Evolutionary conservation across 371 early-diverging fungal species (phyloP).

Genomic region (Circinella umbellata): DNA sequence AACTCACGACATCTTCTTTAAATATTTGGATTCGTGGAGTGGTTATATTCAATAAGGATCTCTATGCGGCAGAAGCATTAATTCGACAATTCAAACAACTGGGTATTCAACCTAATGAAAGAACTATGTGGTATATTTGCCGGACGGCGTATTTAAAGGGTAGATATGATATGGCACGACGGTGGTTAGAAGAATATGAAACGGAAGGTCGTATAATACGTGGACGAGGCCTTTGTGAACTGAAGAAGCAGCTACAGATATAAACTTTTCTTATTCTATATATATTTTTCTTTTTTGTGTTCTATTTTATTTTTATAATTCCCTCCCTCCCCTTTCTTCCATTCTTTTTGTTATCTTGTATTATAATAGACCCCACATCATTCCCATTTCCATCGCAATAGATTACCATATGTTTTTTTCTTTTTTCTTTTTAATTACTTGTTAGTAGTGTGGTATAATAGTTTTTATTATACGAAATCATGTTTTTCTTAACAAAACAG

Average conservation of each 20-base stretch:
- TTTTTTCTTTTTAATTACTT: background rate
- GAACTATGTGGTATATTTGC: slow-evolving; percentile 40
- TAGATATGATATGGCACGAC: slow-evolving; percentile 20
- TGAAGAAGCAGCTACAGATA: slow-evolving; percentile 2
- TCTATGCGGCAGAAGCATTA: slow-evolving; percentile 34
- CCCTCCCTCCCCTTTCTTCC: background rate
- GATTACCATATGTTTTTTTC: background rate
- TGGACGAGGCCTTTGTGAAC: background rate
- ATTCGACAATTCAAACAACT: slow-evolving; percentile 22
- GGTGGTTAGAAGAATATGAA: slow-evolving; percentile 36
- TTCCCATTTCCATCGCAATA: slow-evolving; percentile 7
- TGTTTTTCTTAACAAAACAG: background rate
- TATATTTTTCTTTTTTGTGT: background rate
- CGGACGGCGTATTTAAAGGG: slow-evolving; percentile 21
- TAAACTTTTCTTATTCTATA: background rate
- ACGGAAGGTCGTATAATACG: slow-evolving; percentile 5
- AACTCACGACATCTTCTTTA: slow-evolving; percentile 32
- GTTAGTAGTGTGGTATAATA: background rate
- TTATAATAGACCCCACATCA: slow-evolving; percentile 7
- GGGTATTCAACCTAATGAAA: slow-evolving; percentile 25
- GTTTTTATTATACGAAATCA: background rate
- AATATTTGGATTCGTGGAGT: slow-evolving; percentile 51
- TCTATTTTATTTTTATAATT: background rate
- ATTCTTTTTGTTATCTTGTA: background rate
- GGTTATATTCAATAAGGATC: slow-evolving; percentile 35